Evolutionary conservation across 352 stramenopile genomes (phyloP).

Genomic region (Globisporangium echinulatum): DNA sequence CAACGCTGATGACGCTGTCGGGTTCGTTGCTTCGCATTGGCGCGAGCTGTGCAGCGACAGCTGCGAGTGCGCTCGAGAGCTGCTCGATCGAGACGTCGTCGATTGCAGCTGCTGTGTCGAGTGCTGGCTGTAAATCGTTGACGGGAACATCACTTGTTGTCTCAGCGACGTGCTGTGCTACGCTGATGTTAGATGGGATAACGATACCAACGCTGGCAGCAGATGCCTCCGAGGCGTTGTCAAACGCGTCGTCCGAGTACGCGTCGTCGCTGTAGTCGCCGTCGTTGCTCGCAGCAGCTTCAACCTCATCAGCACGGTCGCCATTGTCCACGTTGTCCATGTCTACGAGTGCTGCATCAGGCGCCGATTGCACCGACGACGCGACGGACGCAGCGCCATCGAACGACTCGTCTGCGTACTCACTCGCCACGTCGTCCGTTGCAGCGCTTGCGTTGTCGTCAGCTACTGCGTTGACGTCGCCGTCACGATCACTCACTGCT

Average conservation of each 20-base stretch:
- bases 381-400: constrained; percentile 20
- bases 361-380: constrained; percentile 3
- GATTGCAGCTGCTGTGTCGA: background rate
- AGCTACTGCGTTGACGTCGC: background rate
- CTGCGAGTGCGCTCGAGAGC: constrained; percentile 5
- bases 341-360: background rate
- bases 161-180: no score
- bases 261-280: constrained; percentile 5
- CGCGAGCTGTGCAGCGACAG: constrained; percentile 3
- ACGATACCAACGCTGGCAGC: background rate
- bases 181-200: no score
- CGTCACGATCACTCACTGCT: background rate
- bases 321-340: background rate
- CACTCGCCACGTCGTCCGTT: constrained; percentile 18
- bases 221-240: constrained; percentile 16
- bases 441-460: constrained; percentile 6
- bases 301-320: background rate
- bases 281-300: background rate
- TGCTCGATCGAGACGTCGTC: constrained; percentile 5
- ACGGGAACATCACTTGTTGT: background rate
- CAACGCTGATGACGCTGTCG: background rate
- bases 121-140: background rate
- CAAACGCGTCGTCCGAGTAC: constrained; percentile 36
- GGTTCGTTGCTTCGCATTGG: background rate
- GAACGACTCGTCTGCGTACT: constrained; percentile 48